Percentiles rank a stretch among this genome's conserved stretches.
These are phyloP conservation scores for Pyronema omphalodes DNA, from an alignment of 495 filamentous ascomycete species.

Conservation along the genomic window DNA sequence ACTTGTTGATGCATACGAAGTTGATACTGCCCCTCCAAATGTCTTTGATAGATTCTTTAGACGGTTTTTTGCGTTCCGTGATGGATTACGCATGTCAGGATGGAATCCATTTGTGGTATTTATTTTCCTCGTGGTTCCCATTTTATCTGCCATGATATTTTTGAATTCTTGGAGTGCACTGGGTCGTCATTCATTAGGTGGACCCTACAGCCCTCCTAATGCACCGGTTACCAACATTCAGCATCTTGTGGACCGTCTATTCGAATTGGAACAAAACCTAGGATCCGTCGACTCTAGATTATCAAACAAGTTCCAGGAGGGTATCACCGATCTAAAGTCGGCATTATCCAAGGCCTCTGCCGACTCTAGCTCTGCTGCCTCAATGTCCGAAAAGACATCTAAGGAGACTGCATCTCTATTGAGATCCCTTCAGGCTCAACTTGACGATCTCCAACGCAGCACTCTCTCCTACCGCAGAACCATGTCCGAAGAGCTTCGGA, in stretches of 20 bases:
- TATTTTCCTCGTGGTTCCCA: neutral
- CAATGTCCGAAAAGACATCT: neutral
- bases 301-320: neutral
- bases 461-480: neutral
- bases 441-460: neutral
- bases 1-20: no score
- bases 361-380: neutral
- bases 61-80: no score
- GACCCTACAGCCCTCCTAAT: slow-evolving; percentile 8
- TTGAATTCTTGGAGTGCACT: neutral
- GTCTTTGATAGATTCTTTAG: neutral
- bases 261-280: slow-evolving; percentile 8
- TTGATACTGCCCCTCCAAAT: neutral
- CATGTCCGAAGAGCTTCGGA: neutral
- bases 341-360: neutral
- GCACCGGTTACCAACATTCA: slow-evolving; percentile 8
- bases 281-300: neutral
- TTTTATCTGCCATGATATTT: neutral
- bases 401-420: neutral
- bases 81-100: neutral
- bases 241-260: slow-evolving; percentile 12
- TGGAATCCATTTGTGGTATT: neutral
- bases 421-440: neutral
- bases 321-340: neutral
- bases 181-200: no score